Conservation (phyloP, 1,284 basidiomycete genomes). For the Cerrena zonata region DNA sequence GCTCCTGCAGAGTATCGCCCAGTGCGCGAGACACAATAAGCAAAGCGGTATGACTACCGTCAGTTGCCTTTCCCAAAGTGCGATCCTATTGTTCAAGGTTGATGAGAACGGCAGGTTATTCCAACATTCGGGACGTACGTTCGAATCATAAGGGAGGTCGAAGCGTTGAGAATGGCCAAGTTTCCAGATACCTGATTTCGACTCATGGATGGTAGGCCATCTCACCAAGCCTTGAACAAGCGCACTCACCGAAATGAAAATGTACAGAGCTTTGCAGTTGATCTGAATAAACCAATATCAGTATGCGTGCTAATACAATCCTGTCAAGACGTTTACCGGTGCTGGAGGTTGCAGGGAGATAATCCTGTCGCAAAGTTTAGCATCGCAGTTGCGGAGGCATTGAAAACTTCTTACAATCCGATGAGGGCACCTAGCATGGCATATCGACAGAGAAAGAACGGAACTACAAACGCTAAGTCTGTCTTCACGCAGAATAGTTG, state of each 20-base stretch:
- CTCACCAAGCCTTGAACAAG: background rate
- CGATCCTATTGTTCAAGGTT: conserved; percentile 39
- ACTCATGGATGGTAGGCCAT: background rate
- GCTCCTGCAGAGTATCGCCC: conserved; percentile 59
- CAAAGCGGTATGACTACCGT: conserved; percentile 46
- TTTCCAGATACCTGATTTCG: conserved; percentile 51
- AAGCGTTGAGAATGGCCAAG: conserved; percentile 57
- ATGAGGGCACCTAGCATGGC: conserved; percentile 58
- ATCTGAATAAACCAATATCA: conserved; percentile 41
- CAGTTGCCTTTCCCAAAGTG: conserved; percentile 59
- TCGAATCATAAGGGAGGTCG: conserved; percentile 64
- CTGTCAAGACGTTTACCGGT: too few relatives aligned
- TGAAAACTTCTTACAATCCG: conserved; percentile 43
- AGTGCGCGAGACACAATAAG: conserved; percentile 54
- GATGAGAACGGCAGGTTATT: background rate
- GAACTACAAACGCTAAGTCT: conserved; percentile 44
- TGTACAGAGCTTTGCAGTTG: conserved; percentile 61
- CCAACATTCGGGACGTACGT: conserved; percentile 36
- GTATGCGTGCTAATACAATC: too few relatives aligned
- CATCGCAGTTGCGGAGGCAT: background rate
- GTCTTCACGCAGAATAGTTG: too few relatives aligned
- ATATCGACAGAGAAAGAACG: conserved; percentile 66
- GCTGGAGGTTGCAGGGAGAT: conserved; percentile 46
- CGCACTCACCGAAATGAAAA: conserved; percentile 55
- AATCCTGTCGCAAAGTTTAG: conserved; percentile 39